phyloP scores from a whole-genome alignment of 441 rosid genomes.

The Aleurites moluccanus region DNA sequence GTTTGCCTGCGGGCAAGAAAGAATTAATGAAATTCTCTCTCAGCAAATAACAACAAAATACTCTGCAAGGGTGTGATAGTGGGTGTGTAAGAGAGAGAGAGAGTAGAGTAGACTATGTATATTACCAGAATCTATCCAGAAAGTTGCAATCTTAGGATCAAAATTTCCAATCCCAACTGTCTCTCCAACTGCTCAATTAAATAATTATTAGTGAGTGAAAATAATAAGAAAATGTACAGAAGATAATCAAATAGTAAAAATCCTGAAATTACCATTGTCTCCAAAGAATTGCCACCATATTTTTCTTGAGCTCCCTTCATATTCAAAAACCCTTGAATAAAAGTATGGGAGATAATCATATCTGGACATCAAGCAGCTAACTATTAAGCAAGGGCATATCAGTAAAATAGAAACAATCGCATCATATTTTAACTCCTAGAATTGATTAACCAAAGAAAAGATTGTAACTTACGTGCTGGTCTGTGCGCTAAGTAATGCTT shows the following conservation, averaged over 20 bases:
- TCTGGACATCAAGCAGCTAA: conserved; percentile 40
- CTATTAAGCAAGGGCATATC: conserved; percentile 18
- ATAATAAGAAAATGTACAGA: background rate
- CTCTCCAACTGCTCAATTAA: conserved; percentile 70
- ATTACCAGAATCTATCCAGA: conserved; percentile 91
- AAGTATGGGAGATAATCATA: conserved; percentile 92
- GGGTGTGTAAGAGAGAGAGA: background rate
- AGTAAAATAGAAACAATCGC: conserved; percentile 7
- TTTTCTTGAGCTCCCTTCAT: conserved; percentile 89
- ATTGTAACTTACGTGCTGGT: conserved; percentile 53
- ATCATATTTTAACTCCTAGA: conserved; percentile 1
- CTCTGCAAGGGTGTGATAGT: background rate
- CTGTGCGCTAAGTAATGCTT: conserved; percentile 65
- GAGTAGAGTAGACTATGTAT: conserved; percentile 4
- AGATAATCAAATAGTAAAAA: background rate
- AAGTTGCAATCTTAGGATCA: conserved; percentile 87
- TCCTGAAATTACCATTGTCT: conserved; percentile 61
- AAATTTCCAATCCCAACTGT: conserved; percentile 75
- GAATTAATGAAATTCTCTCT: conserved; percentile 5
- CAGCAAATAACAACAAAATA: background rate
- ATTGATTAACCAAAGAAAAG: background rate
- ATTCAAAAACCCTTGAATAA: conserved; percentile 88
- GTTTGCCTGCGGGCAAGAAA: conserved; percentile 50
- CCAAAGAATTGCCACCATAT: conserved; percentile 96
- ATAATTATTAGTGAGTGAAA: conserved; percentile 20